A percentile compares a stretch with the other conserved stretches of the same genome.
Conservation (phyloP, 179 eudicot genomes). For the Gypsophila paniculata region DNA sequence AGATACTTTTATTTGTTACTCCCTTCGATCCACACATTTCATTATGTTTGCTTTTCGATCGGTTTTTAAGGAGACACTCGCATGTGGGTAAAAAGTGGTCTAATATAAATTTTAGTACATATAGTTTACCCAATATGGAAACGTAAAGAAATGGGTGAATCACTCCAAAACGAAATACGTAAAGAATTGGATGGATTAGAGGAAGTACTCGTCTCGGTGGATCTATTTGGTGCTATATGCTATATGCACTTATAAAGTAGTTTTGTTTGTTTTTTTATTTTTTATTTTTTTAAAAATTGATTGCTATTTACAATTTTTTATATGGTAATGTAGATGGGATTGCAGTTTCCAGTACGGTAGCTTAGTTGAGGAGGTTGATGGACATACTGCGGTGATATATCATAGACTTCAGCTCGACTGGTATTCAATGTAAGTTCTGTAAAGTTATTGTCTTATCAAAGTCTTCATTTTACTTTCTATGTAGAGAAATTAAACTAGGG, state of each 20-base stretch:
- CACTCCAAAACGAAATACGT: too few species aligned
- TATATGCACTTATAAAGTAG: neutral
- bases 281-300: neutral
- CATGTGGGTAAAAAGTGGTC: too few species aligned
- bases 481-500: neutral
- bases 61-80: too few species aligned
- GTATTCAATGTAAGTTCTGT: slow-evolving; percentile 72
- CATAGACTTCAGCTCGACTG: slow-evolving; percentile 86
- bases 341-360: slow-evolving; percentile 91
- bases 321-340: slow-evolving; percentile 71
- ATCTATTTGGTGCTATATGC: slow-evolving; percentile 7
- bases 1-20: neutral
- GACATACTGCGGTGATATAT: slow-evolving; percentile 92
- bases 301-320: neutral
- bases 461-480: neutral
- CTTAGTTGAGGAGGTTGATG: slow-evolving; percentile 98
- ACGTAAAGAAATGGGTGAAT: too few species aligned
- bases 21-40: too few species aligned
- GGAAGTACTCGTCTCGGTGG: neutral
- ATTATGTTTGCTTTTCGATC: too few species aligned
- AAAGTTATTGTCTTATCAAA: slow-evolving; percentile 12
- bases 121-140: too few species aligned
- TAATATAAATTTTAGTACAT: too few species aligned
- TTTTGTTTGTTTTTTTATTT: slow-evolving; percentile 3
- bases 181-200: too few species aligned